Evolutionary conservation across 2,329 filamentous ascomycete species (phyloP).

Genomic region (Cercospora berteroae): DNA sequence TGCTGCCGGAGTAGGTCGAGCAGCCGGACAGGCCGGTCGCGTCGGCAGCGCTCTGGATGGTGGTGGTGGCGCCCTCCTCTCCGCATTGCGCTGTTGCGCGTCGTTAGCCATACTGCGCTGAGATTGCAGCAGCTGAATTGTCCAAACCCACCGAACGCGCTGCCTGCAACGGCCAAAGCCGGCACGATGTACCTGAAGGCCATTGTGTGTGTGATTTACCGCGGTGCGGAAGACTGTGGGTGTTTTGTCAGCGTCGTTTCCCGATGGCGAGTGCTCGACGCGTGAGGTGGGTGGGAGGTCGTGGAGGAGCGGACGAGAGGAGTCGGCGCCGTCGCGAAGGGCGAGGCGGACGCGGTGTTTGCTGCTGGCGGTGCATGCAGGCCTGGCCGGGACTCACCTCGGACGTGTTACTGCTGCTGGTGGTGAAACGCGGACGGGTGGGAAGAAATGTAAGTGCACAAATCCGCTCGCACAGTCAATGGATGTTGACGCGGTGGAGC

Average conservation of each 20-base stretch:
- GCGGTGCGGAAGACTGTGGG: constrained; percentile 23
- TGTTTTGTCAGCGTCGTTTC: constrained; percentile 21
- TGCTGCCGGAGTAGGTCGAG: constrained; percentile 64
- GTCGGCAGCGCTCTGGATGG: constrained; percentile 61
- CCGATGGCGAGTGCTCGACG: constrained; percentile 3
- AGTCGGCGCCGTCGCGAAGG: neutral
- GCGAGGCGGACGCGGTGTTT: constrained; percentile 1
- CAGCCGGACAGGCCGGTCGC: constrained; percentile 62
- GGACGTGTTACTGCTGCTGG: constrained; percentile 17
- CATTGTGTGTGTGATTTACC: constrained; percentile 42
- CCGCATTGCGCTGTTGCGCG: constrained; percentile 36
- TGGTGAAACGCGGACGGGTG: constrained; percentile 12
- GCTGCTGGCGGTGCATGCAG: neutral
- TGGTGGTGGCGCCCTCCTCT: constrained; percentile 48
- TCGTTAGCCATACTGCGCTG: constrained; percentile 22
- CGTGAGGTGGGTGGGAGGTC: neutral
- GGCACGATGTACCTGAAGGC: constrained; percentile 57
- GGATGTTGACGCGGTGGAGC: constrained; percentile 12
- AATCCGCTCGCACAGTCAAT: constrained; percentile 9
- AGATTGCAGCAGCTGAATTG: neutral
- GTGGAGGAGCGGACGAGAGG: neutral
- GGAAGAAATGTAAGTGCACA: constrained; percentile 15
- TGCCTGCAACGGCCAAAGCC: constrained; percentile 54
- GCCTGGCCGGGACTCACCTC: constrained; percentile 14
- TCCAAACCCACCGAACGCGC: constrained; percentile 50